Evolutionary conservation across 192 early-diverging fungal species (phyloP).

Genomic region (Spizellomyces punctatus): DNA sequence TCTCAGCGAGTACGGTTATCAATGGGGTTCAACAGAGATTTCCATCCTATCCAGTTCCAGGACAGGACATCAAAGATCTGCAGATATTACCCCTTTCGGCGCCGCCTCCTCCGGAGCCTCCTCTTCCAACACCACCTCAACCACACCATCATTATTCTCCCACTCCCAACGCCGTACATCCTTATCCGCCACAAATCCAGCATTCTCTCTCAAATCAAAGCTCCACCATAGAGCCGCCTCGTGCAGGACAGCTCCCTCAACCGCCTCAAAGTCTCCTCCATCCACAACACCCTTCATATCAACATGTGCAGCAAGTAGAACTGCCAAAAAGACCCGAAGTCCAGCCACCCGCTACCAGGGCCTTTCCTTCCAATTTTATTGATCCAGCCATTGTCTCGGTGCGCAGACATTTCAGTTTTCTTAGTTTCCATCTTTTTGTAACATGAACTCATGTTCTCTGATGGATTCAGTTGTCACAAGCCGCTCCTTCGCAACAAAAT

Average conservation of each 20-base stretch:
- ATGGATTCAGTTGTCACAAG: too few relatives aligned
- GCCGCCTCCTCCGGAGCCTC: neutral
- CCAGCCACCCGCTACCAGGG: neutral
- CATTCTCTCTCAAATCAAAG: neutral
- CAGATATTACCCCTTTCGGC: constrained; percentile 45
- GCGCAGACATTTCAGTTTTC: neutral
- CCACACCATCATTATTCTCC: constrained; percentile 2
- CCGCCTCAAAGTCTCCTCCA: constrained; percentile 1
- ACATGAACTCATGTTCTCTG: too few relatives aligned
- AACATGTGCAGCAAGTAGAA: neutral
- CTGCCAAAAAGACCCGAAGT: neutral
- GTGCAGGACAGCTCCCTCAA: neutral
- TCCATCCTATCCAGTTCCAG: constrained; percentile 57
- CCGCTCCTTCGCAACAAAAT: too few relatives aligned
- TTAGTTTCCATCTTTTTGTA: too few relatives aligned
- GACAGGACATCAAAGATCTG: constrained; percentile 68
- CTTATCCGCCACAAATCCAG: neutral
- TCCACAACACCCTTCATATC: neutral
- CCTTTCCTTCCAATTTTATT: constrained; percentile 15
- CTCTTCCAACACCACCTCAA: neutral
- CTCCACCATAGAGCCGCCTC: neutral
- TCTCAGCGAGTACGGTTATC: constrained; percentile 2
- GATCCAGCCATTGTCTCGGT: constrained; percentile 69
- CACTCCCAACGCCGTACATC: neutral
- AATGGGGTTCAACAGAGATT: constrained; percentile 18